These are phyloP conservation scores for Trametes coccinea DNA, from an alignment of 768 basidiomycete genomes.

Conservation along the genomic window DNA sequence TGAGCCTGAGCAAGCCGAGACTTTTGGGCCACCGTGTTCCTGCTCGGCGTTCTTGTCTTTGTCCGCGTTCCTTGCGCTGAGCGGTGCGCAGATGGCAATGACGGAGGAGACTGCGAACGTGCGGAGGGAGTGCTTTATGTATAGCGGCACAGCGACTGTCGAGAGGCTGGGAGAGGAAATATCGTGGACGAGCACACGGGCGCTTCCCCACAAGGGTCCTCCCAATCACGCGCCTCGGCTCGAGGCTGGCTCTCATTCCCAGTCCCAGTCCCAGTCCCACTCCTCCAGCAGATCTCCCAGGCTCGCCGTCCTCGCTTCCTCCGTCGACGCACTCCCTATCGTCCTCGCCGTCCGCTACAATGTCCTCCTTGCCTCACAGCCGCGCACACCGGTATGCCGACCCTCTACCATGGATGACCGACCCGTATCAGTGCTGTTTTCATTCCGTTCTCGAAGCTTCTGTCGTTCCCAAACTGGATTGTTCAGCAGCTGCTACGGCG, in stretches of 20 bases:
- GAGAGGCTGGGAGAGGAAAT: not conserved
- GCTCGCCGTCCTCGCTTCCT: not conserved
- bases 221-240: conserved; percentile 15
- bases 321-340: not conserved
- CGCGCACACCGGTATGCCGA: not conserved
- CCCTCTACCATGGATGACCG: not conserved
- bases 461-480: too few species aligned
- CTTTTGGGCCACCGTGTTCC: not conserved
- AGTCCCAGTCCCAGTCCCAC: too few species aligned
- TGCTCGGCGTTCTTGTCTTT: conserved; percentile 15
- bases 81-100: not conserved
- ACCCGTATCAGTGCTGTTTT: not conserved
- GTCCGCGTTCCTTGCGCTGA: not conserved
- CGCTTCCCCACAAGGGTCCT: conserved; percentile 2
- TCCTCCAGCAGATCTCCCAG: not conserved
- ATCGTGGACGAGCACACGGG: conserved; percentile 10
- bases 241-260: conserved; percentile 13
- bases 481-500: not conserved
- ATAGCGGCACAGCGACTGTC: too few species aligned
- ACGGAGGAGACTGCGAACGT: not conserved
- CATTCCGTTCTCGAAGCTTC: not conserved
- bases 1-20: not conserved
- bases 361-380: not conserved
- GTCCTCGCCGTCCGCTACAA: not conserved
- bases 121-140: not conserved